Percentiles rank a stretch among this genome's conserved stretches.
These are phyloP conservation scores for Pythium aphanidermatum DNA, from an alignment of 352 stramenopile species.

Conservation along the genomic window DNA sequence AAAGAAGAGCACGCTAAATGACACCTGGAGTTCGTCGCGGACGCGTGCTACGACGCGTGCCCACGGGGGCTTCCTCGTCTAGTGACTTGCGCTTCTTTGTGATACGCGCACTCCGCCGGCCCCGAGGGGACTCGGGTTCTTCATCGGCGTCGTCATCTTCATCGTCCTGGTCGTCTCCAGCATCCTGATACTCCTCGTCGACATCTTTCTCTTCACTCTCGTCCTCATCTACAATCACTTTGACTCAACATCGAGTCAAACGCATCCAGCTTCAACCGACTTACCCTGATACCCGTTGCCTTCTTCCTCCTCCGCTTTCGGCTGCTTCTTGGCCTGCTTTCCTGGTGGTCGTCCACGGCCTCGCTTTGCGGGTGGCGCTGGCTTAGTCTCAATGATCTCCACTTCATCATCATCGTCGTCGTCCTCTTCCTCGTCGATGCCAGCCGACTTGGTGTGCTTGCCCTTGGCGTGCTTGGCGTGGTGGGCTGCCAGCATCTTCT, in stretches of 20 bases:
- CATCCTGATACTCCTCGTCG: slow-evolving; percentile 14
- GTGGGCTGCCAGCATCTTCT: slow-evolving; percentile 11
- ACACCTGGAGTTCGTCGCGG: slow-evolving; percentile 24
- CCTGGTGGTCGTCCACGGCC: slow-evolving; percentile 15
- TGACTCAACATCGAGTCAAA: not conserved
- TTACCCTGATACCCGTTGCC: slow-evolving; percentile 1
- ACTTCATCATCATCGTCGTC: slow-evolving; percentile 22
- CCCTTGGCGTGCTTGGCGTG: slow-evolving; percentile 2
- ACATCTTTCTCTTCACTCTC: slow-evolving; percentile 16
- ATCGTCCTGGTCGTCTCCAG: slow-evolving; percentile 5
- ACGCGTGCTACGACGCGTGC: slow-evolving; percentile 12
- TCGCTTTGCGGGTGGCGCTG: slow-evolving; percentile 4
- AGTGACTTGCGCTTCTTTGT: slow-evolving; percentile 18
- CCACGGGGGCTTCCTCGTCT: slow-evolving; percentile 1
- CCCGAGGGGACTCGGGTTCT: slow-evolving; percentile 12
- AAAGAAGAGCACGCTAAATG: slow-evolving; percentile 16
- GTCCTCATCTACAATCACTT: slow-evolving; percentile 1
- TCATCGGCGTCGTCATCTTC: slow-evolving; percentile 17
- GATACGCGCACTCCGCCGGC: slow-evolving; percentile 13
- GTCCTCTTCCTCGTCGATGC: not conserved
- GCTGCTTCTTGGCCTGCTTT: slow-evolving; percentile 20
- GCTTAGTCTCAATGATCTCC: slow-evolving; percentile 13
- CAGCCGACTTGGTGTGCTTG: not conserved
- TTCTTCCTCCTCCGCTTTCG: not conserved
- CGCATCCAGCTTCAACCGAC: not conserved